Evolutionary conservation across 208 protist genomes (phyloP).

Genomic region (Phytomonas sp.): DNA sequence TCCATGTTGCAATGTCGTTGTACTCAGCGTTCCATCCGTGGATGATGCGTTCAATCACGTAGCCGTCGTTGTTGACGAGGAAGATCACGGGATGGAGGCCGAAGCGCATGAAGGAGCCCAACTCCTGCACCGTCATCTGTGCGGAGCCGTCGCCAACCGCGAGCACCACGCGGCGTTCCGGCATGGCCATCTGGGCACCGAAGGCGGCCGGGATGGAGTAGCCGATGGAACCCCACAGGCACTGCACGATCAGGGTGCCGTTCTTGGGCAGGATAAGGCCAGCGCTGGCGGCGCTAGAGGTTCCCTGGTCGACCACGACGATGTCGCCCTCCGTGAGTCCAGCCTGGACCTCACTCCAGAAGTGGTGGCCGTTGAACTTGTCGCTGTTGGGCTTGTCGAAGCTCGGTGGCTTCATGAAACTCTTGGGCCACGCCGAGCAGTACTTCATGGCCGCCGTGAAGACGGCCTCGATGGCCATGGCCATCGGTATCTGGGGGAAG

Average conservation of each 20-base stretch:
- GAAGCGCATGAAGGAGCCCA: slow-evolving; percentile 30
- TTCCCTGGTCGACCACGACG: slow-evolving; percentile 35
- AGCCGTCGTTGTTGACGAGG: slow-evolving; percentile 48
- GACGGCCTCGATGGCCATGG: slow-evolving; percentile 18
- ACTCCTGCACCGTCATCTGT: slow-evolving; percentile 37
- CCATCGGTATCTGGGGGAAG: slow-evolving; percentile 22
- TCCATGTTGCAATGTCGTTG: slow-evolving; percentile 37
- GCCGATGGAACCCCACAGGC: slow-evolving; percentile 37
- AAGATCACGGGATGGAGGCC: slow-evolving; percentile 24
- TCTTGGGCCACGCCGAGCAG: slow-evolving; percentile 14
- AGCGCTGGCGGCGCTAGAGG: slow-evolving; percentile 20
- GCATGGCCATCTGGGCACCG: slow-evolving; percentile 27
- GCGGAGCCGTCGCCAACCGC: slow-evolving; percentile 27
- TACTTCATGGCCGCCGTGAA: slow-evolving; percentile 19
- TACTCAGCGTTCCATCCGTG: slow-evolving; percentile 38
- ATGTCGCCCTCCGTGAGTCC: slow-evolving; percentile 26
- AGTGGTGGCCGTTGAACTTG: slow-evolving; percentile 22
- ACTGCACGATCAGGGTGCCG: slow-evolving; percentile 17
- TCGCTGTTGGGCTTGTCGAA: slow-evolving; percentile 18
- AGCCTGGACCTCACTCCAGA: slow-evolving; percentile 32
- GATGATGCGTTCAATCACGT: slow-evolving; percentile 37
- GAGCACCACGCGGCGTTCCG: slow-evolving; percentile 26
- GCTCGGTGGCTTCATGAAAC: slow-evolving; percentile 11
- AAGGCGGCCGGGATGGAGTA: slow-evolving; percentile 32
- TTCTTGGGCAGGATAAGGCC: slow-evolving; percentile 25